A percentile compares a stretch with the other conserved stretches of the same genome.
These are phyloP conservation scores for Claviceps humidiphila DNA, from an alignment of 2,329 filamentous ascomycete genomes.

Conservation along the genomic window DNA sequence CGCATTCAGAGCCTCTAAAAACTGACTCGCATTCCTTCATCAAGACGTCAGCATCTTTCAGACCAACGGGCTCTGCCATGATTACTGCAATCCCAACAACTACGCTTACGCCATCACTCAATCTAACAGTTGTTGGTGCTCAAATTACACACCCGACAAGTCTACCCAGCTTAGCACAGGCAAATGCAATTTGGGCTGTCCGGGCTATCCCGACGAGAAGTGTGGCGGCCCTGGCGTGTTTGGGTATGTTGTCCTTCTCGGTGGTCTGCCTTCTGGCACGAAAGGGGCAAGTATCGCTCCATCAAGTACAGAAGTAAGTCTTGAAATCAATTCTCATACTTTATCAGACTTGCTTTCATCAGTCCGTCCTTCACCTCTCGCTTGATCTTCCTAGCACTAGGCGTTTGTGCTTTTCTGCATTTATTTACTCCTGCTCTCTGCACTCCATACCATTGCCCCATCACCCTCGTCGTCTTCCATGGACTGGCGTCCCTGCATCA, in stretches of 20 bases:
- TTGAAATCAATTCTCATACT: neutral
- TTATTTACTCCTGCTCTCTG: neutral
- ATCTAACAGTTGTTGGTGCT: conserved; percentile 58
- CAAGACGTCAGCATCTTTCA: conserved; percentile 45
- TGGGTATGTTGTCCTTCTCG: conserved; percentile 49
- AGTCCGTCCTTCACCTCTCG: neutral
- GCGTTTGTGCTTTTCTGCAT: neutral
- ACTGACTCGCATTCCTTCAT: conserved; percentile 1
- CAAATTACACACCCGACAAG: conserved; percentile 48
- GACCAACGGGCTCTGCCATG: conserved; percentile 55
- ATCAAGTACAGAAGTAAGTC: conserved; percentile 16
- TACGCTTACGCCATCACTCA: conserved; percentile 60
- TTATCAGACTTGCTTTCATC: conserved; percentile 1
- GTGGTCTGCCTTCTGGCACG: conserved; percentile 43
- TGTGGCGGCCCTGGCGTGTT: conserved; percentile 52
- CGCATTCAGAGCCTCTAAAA: neutral
- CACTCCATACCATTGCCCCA: no score
- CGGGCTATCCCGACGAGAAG: conserved; percentile 52
- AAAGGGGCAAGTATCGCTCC: conserved; percentile 12
- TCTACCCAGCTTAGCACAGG: conserved; percentile 23
- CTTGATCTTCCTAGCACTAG: neutral
- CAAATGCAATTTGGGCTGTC: conserved; percentile 46
- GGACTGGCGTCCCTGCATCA: neutral
- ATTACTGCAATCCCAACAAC: conserved; percentile 36
- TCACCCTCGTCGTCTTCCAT: neutral